These are phyloP conservation scores for Nigrospora sphaerica DNA, from an alignment of 2,329 filamentous ascomycete genomes.

Conservation along the genomic window DNA sequence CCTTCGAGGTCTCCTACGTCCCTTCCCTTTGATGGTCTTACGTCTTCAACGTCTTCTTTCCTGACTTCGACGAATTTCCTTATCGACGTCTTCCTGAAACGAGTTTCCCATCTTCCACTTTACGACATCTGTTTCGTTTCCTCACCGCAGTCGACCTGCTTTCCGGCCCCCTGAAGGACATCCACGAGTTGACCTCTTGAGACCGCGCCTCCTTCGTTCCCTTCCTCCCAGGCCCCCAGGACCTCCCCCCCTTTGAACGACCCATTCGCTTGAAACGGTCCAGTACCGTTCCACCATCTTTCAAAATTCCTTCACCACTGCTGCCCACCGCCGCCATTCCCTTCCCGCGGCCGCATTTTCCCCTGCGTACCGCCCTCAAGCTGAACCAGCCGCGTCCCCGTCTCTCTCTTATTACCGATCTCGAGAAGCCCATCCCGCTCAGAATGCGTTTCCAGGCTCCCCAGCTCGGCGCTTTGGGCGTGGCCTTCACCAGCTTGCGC, in stretches of 20 bases:
- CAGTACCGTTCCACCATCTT: constrained; percentile 13
- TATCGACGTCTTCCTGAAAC: constrained; percentile 11
- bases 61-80: constrained; percentile 13
- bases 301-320: constrained; percentile 22
- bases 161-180: background rate
- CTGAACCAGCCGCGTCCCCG: constrained; percentile 22
- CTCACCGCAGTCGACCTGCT: constrained; percentile 14
- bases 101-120: constrained; percentile 2
- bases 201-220: background rate
- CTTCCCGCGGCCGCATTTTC: constrained; percentile 34
- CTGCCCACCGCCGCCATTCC: constrained; percentile 24
- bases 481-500: constrained; percentile 70
- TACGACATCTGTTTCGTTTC: constrained; percentile 8
- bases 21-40: constrained; percentile 13
- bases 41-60: constrained; percentile 13
- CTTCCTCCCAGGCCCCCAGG: background rate
- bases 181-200: too few species aligned
- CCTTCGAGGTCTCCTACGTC: constrained; percentile 9
- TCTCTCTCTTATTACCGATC: constrained; percentile 33
- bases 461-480: constrained; percentile 64
- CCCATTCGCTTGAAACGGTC: background rate
- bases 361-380: constrained; percentile 29
- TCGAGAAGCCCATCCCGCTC: constrained; percentile 19
- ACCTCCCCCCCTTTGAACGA: background rate
- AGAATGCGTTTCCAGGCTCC: constrained; percentile 38